Evolutionary conservation across 495 filamentous ascomycete genomes (phyloP), one percentile per base, ranked within the genome.

Genomic region (Astrocystis sublimbata): DNA sequence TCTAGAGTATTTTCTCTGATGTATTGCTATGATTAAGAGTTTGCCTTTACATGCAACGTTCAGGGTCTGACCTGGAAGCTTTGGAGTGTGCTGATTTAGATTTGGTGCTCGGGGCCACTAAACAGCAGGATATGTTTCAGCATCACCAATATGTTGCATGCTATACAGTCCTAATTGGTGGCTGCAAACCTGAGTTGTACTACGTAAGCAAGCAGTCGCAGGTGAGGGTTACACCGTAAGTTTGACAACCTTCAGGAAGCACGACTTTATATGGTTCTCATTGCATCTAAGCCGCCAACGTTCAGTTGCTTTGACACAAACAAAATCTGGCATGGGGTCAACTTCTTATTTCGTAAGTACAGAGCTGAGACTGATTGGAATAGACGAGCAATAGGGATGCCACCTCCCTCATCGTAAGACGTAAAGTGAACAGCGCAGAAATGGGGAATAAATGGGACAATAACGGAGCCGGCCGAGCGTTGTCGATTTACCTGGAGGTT

Each of bases 391-490:
- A 30, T n/a, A 49, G 24, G n/a, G 24, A 49, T n/a, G 24, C 24
- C 17, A 26, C 15, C 10, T 13, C 28, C 43, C 8, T 24, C 24
- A 28, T n/a, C 21, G 43, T 15, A 47, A 24, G 13, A 5, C 30
- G 26, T 49, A 23, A 49, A 28, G 46, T 49, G 46, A n/a, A 49
- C 46, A 17, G 26, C 15, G 24, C 12, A 47, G 43, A 47, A 28
- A 47, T 47, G 12, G 45, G n/a, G 21, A 35, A 52, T 35, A 13
- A 7, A 38, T 42, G 35, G 36, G 36, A 24, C 21, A 13, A 26
- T 3, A 41, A 55, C 52, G 52, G 52, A 55, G 52, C 52, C 52
- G 52, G 52, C 52, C 52, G 51, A n/a, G 46, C 31, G 52, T n/a
- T 30, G 24, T 47, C n/a, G n/a, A n/a, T n/a, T n/a, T n/a, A n/a